A percentile compares a stretch with the other conserved stretches of the same genome.
phyloP scores from a whole-genome alignment of 129 eudicot genomes.

The Ambrosia artemisiifolia region DNA sequence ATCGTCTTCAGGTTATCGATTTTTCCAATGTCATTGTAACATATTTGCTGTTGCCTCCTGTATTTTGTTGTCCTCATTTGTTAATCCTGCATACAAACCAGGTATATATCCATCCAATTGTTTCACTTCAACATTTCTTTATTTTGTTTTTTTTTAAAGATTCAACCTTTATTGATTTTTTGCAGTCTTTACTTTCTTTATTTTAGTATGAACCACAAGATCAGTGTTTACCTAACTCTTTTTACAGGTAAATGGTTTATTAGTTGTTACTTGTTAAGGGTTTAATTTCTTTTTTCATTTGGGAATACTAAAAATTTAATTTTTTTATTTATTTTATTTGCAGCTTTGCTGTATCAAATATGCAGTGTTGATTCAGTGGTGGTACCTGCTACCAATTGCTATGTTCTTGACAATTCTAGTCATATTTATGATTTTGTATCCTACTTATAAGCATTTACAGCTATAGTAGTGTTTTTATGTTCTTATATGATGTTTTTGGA shows the following conservation, averaged over 20 bases:
- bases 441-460: slow-evolving; percentile 28
- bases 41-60: neutral
- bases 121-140: neutral
- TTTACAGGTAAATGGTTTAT: slow-evolving; percentile 32
- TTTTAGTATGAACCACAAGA: slow-evolving; percentile 21
- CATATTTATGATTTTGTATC: slow-evolving; percentile 88
- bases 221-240: slow-evolving; percentile 18
- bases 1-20: slow-evolving; percentile 15
- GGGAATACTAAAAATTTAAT: neutral
- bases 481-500: neutral
- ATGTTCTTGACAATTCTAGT: slow-evolving; percentile 79
- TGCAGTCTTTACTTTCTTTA: neutral
- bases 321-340: neutral
- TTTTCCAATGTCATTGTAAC: slow-evolving; percentile 1
- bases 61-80: neutral
- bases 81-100: neutral
- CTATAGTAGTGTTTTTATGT: neutral
- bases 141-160: no score
- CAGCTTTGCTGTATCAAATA: slow-evolving; percentile 47
- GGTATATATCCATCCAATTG: slow-evolving; percentile 4
- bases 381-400: slow-evolving; percentile 68
- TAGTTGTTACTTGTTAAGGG: neutral
- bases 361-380: slow-evolving; percentile 52
- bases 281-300: neutral
- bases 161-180: slow-evolving; percentile 6